These are phyloP conservation scores for Calocera cornea DNA, from an alignment of 768 basidiomycete genomes.

Conservation along the genomic window DNA sequence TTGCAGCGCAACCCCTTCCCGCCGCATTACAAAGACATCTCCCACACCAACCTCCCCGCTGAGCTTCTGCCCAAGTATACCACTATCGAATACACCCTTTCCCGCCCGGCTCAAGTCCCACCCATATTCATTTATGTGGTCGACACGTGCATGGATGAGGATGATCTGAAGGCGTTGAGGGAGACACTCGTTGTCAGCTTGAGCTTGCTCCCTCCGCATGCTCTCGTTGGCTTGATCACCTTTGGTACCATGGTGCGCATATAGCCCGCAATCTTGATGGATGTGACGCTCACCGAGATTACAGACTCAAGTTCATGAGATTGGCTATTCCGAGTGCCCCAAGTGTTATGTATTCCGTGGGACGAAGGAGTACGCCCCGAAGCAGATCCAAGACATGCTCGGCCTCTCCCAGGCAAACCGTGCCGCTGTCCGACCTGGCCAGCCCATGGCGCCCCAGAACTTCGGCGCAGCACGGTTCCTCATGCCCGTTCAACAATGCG, in stretches of 20 bases:
- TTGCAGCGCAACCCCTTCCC: constrained; percentile 93
- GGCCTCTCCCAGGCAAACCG: constrained; percentile 66
- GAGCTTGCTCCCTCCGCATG: constrained; percentile 82
- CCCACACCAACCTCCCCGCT: constrained; percentile 88
- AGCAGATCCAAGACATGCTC: constrained; percentile 98
- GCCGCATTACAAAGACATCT: constrained; percentile 97
- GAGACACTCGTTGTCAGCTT: constrained; percentile 92
- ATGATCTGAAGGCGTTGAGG: constrained; percentile 87
- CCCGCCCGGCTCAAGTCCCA: constrained; percentile 78
- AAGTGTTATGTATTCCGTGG: constrained; percentile 99
- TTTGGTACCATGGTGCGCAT: constrained; percentile 84
- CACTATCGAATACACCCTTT: constrained; percentile 98
- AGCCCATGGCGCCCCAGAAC: constrained; percentile 63
- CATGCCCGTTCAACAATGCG: constrained; percentile 79
- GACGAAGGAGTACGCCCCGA: constrained; percentile 87
- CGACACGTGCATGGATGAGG: constrained; percentile 90
- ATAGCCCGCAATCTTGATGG: background rate
- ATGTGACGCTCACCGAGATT: background rate
- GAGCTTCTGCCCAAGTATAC: constrained; percentile 97
- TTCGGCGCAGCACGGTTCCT: constrained; percentile 85
- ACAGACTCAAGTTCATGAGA: constrained; percentile 95
- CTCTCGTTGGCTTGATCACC: constrained; percentile 90
- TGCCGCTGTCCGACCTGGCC: constrained; percentile 75
- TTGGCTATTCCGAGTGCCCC: constrained; percentile 88
- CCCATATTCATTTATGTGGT: constrained; percentile 96